Percentiles rank a stretch among this genome's conserved stretches.
Evolutionary conservation across 768 basidiomycete species (phyloP).

Genomic region (Naematelia aurantialba): DNA sequence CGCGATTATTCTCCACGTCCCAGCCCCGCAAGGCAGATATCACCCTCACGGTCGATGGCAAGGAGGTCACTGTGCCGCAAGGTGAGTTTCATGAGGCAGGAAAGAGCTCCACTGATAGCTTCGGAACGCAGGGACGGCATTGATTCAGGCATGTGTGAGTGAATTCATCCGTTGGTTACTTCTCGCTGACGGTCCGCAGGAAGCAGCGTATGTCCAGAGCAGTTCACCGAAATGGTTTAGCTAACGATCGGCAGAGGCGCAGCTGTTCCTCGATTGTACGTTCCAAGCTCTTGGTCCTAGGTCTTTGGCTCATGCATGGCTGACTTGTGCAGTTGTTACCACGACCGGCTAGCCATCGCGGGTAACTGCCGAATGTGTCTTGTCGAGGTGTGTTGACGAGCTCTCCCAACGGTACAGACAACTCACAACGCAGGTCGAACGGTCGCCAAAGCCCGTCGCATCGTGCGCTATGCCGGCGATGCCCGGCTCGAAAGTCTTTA

Average conservation of each 20-base stretch:
- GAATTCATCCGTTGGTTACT: slow-evolving; percentile 6
- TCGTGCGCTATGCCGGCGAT: slow-evolving; percentile 98
- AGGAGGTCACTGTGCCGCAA: slow-evolving; percentile 94
- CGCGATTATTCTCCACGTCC: slow-evolving; percentile 41
- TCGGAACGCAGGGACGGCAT: slow-evolving; percentile 58
- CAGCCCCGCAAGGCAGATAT: slow-evolving; percentile 54
- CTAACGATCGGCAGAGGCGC: slow-evolving; percentile 53
- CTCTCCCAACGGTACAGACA: neutral
- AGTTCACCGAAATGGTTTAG: neutral
- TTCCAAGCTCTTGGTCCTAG: slow-evolving; percentile 50
- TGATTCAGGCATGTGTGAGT: slow-evolving; percentile 78
- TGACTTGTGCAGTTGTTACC: slow-evolving; percentile 36
- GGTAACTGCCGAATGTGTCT: slow-evolving; percentile 99
- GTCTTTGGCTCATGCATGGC: no score
- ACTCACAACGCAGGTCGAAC: slow-evolving; percentile 58
- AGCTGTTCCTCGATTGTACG: slow-evolving; percentile 48
- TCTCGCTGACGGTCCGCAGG: slow-evolving; percentile 76
- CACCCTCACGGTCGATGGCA: slow-evolving; percentile 91
- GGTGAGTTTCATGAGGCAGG: no score
- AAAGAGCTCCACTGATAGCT: neutral
- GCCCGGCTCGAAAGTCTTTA: slow-evolving; percentile 87
- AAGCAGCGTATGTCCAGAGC: slow-evolving; percentile 44
- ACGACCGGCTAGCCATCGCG: slow-evolving; percentile 79
- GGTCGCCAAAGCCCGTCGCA: slow-evolving; percentile 89
- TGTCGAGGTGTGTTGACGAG: slow-evolving; percentile 68